Conservation (phyloP, 352 stramenopile genomes). For the Aphanomyces euteiches region DNA sequence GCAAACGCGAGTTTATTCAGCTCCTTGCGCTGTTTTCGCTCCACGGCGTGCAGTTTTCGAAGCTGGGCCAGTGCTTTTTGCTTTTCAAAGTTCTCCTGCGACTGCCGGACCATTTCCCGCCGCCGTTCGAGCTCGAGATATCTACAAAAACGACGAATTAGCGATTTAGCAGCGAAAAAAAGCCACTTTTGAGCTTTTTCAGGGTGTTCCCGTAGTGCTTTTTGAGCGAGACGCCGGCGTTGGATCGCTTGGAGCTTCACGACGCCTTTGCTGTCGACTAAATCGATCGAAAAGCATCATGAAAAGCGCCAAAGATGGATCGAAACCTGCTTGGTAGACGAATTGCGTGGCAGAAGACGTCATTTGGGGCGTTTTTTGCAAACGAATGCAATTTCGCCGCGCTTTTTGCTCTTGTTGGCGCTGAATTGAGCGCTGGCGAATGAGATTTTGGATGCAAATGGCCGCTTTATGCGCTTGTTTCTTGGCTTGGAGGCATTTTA, state of each 20-base stretch:
- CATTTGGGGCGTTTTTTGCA: not conserved
- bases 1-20: conserved; percentile 10
- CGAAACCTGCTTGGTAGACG: not conserved
- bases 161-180: no score
- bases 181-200: conserved; percentile 18
- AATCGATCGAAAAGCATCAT: not conserved
- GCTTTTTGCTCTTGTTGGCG: not conserved
- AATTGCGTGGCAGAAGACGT: not conserved
- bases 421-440: not conserved
- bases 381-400: conserved; percentile 21
- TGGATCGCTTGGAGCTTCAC: conserved; percentile 26
- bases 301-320: no score
- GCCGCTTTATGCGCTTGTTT: not conserved
- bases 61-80: conserved; percentile 13
- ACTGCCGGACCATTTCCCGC: conserved; percentile 14
- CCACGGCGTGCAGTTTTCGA: conserved; percentile 3
- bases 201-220: not conserved
- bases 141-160: not conserved
- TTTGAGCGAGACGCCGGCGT: conserved; percentile 23
- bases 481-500: not conserved
- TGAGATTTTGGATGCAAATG: conserved; percentile 3
- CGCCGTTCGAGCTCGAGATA: conserved; percentile 11
- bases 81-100: conserved; percentile 23
- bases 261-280: conserved; percentile 8
- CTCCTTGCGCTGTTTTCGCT: conserved; percentile 24